phyloP scores from a whole-genome alignment of 345 rosid species.

The Chamaenerion angustifolium region DNA sequence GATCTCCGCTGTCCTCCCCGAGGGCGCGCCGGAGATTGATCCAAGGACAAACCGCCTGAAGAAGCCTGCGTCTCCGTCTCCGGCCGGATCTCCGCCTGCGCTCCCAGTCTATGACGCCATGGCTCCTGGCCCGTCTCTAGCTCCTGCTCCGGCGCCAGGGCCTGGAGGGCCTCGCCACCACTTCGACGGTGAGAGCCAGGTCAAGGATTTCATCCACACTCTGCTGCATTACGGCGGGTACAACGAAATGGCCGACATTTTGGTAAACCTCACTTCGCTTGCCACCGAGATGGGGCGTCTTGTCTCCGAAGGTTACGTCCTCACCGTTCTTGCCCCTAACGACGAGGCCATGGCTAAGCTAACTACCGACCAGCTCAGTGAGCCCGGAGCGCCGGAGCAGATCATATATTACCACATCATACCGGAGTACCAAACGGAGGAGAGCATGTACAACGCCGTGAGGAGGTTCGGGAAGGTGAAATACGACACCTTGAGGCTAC shows the following conservation, averaged over 20 bases:
- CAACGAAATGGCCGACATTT: conserved; percentile 93
- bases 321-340: conserved; percentile 87
- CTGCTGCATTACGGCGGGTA: conserved; percentile 86
- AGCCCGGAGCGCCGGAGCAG: conserved; percentile 96
- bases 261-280: conserved; percentile 77
- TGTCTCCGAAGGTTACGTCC: conserved; percentile 81
- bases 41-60: conserved; percentile 56
- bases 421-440: conserved; percentile 96
- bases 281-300: conserved; percentile 92
- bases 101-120: conserved; percentile 78
- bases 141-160: conserved; percentile 95
- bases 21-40: conserved; percentile 66
- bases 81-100: conserved; percentile 58
- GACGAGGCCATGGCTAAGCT: conserved; percentile 98
- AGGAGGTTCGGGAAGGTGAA: conserved; percentile 75
- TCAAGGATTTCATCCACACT: conserved; percentile 82
- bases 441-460: conserved; percentile 95
- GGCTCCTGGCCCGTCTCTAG: conserved; percentile 91
- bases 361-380: conserved; percentile 78
- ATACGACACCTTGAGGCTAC: conserved; percentile 79
- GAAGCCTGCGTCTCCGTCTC: conserved; percentile 36
- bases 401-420: conserved; percentile 74
- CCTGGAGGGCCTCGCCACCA: conserved; percentile 79
- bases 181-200: conserved; percentile 81
- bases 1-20: conserved; percentile 54